Base-by-base conservation (phyloP, 2,329 filamentous ascomycete genomes). In the Aspergillus tubingensis region DNA sequence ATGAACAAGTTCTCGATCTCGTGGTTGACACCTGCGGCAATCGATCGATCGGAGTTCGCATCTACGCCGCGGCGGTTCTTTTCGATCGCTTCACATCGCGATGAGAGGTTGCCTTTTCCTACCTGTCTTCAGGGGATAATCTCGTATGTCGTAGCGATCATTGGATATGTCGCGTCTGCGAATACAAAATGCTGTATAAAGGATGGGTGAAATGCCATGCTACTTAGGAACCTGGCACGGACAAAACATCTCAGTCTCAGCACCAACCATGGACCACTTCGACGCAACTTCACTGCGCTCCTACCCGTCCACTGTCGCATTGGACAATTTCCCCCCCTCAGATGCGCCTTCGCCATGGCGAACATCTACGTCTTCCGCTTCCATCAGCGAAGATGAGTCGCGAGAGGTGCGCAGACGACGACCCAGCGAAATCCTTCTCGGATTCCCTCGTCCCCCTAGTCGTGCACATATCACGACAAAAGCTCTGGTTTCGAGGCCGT, bases 391-490 rank as follows among this genome's bases (percentile, higher is more conserved):
- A 41, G 6, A n/a, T 6, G 32, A 15, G 11, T 36, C 32, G 32
- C 32, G 15, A 13, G 7, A 55, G 25, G 13, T n/a, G 23, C 7
- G 8, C 25, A n/a, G 53, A 36, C 15, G 39, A 25, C 54, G 57
- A 68, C 13, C 62, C 1, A 65, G 63, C 15, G 25, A 27, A 53
- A 58, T 72, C 13, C 61, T 70, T 19, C 61, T 67, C 5, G 65
- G 64, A 49, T 72, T 72, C 19, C 68, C 69, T 19, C 65, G 62
- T 5, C 69, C 68, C 3, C 69, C 69, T 1, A 65, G n/a, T 17
- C 60, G 59, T 8, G 6, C 58, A 3, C 60, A 63, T 27, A 62
- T 60, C 17, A 43, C 60, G 8, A 64, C 67, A 8, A 36, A 36
- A 13, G 47, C 54, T 0, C 67, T 61, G 3, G 68, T 63, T 1